Conservation (phyloP, 129 eudicot species). For the Saposhnikovia divaricata region DNA sequence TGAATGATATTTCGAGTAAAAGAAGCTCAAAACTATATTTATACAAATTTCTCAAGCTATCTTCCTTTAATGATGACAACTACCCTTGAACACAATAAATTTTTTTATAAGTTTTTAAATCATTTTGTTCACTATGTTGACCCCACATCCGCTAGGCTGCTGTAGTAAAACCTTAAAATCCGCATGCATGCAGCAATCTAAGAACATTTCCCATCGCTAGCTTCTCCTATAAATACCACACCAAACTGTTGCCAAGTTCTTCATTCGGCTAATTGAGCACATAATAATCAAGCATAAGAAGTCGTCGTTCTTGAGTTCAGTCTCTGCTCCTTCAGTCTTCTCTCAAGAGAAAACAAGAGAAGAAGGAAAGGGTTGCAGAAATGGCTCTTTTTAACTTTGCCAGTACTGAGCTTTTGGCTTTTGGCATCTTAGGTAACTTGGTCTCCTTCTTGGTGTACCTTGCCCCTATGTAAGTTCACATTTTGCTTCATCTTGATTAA, state of each 20-base stretch:
- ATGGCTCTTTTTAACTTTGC: conserved; percentile 35
- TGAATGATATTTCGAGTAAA: too few species aligned
- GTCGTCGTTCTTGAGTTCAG: not conserved
- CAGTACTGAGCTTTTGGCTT: conserved; percentile 32
- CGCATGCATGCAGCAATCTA: not conserved
- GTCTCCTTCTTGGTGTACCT: conserved; percentile 61
- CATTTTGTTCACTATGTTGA: too few species aligned
- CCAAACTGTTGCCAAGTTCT: conserved; percentile 6
- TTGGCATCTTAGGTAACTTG: conserved; percentile 49
- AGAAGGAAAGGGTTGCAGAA: not conserved
- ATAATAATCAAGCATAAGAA: not conserved
- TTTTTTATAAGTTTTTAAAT: too few species aligned
- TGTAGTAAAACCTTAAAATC: not conserved
- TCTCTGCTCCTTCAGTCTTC: conserved; percentile 3
- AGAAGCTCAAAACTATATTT: too few species aligned
- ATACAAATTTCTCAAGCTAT: too few species aligned
- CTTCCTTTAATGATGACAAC: too few species aligned
- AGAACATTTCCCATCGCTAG: not conserved
- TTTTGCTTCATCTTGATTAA: not conserved
- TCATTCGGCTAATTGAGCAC: conserved; percentile 1
- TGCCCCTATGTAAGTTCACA: conserved; percentile 48
- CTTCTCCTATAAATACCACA: conserved; percentile 9
- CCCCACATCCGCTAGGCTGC: not conserved
- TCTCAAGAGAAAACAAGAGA: not conserved
- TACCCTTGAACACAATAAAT: too few species aligned